A percentile compares a stretch with the other conserved stretches of the same genome.
Evolutionary conservation across 1,284 basidiomycete genomes (phyloP).

Genomic region (Rhizopogon parksii): DNA sequence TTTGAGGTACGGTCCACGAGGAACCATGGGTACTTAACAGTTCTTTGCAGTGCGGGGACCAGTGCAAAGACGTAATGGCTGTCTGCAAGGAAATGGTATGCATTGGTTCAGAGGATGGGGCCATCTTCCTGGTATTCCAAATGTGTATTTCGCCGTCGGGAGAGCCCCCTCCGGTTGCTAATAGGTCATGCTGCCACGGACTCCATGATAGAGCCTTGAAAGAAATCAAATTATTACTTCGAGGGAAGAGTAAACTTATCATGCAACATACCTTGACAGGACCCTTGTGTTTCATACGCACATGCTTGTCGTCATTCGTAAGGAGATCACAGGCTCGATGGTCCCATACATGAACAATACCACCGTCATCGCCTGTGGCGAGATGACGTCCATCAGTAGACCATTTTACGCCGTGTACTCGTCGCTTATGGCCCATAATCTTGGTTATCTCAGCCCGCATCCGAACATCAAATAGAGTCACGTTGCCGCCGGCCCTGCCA

Average conservation of each 20-base stretch:
- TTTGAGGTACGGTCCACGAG: conserved; percentile 28
- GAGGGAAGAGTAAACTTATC: neutral
- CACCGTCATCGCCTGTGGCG: conserved; percentile 36
- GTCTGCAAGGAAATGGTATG: conserved; percentile 42
- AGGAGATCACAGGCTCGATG: conserved; percentile 31
- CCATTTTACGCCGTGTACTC: conserved; percentile 41
- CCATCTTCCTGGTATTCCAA: conserved; percentile 54
- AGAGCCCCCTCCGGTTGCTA: conserved; percentile 79
- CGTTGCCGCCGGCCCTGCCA: conserved; percentile 33
- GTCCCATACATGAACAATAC: conserved; percentile 42
- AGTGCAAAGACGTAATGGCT: conserved; percentile 77
- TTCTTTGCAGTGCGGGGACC: conserved; percentile 83
- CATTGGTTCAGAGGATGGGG: conserved; percentile 26
- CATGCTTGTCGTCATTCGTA: conserved; percentile 26
- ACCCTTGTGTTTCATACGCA: conserved; percentile 46
- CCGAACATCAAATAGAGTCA: conserved; percentile 36
- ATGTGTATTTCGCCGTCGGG: conserved; percentile 75
- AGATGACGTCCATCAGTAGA: conserved; percentile 37
- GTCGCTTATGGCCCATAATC: conserved; percentile 32
- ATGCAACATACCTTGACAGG: conserved; percentile 45
- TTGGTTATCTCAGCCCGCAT: conserved; percentile 22
- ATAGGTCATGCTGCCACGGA: conserved; percentile 79
- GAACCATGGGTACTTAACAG: conserved; percentile 79
- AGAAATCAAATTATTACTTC: neutral
- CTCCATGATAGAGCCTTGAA: conserved; percentile 83